A percentile compares a stretch with the other conserved stretches of the same genome.
phyloP scores from a whole-genome alignment of 331 rosid species.

The Acacia pycnantha region DNA sequence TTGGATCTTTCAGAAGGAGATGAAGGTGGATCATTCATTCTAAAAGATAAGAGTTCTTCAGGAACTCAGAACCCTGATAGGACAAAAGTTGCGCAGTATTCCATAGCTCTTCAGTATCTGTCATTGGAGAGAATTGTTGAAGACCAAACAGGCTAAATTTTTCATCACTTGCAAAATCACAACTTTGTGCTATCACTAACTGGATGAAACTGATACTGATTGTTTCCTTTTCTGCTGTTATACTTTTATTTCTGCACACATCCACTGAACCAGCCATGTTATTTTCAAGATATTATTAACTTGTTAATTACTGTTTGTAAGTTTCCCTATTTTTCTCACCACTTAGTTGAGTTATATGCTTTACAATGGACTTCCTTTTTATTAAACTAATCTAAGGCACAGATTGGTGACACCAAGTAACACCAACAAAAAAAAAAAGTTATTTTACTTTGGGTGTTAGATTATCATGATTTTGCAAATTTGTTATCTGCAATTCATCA shows the following conservation, averaged over 20 bases:
- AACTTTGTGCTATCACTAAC: conserved; percentile 2
- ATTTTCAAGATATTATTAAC: background rate
- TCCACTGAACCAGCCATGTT: background rate
- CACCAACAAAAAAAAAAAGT: background rate
- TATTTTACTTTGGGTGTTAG: background rate
- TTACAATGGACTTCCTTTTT: background rate
- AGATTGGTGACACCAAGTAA: background rate
- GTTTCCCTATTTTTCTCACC: background rate
- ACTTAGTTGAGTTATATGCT: background rate
- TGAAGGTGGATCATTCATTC: conserved; percentile 56
- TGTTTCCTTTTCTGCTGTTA: background rate
- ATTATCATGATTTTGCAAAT: background rate
- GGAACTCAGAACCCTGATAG: conserved; percentile 29
- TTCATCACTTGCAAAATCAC: background rate
- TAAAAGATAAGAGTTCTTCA: conserved; percentile 43
- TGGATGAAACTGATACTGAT: background rate
- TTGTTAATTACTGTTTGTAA: background rate
- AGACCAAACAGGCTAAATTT: conserved; percentile 34
- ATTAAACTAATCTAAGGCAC: background rate
- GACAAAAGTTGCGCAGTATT: conserved; percentile 59
- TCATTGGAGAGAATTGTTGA: conserved; percentile 49
- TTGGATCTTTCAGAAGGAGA: conserved; percentile 51
- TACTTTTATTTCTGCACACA: background rate
- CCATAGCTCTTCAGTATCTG: conserved; percentile 79
- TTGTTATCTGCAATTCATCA: background rate